phyloP scores from a whole-genome alignment of 2,329 filamentous ascomycete genomes.

The Hypoxylon sp. region DNA sequence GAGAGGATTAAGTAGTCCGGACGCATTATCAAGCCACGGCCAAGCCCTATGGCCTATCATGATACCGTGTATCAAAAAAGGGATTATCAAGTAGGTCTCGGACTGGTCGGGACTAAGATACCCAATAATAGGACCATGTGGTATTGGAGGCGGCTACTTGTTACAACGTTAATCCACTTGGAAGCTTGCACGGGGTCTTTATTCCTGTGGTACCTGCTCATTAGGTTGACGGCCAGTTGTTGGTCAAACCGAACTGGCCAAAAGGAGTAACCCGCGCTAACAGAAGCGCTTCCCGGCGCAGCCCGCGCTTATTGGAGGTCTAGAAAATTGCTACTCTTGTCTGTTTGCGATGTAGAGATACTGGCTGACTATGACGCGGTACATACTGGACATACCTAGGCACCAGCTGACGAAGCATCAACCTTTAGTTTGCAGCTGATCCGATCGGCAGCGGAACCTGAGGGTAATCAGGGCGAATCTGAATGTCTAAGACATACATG shows the following conservation, averaged over 20 bases:
- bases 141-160: constrained; percentile 33
- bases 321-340: constrained; percentile 24
- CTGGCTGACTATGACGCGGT: not conserved
- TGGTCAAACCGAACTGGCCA: constrained; percentile 21
- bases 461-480: constrained; percentile 32
- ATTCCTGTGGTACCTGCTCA: constrained; percentile 12
- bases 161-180: constrained; percentile 35
- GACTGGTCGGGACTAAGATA: constrained; percentile 26
- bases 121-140: constrained; percentile 19
- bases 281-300: constrained; percentile 38
- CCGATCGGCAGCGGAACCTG: constrained; percentile 20
- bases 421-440: constrained; percentile 17
- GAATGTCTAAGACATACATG: constrained; percentile 48
- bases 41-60: constrained; percentile 8
- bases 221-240: constrained; percentile 23
- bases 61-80: constrained; percentile 16
- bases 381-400: not conserved
- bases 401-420: constrained; percentile 14
- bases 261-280: constrained; percentile 39
- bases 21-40: constrained; percentile 4
- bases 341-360: constrained; percentile 19
- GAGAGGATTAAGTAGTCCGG: constrained; percentile 23
- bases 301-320: constrained; percentile 44
- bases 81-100: constrained; percentile 20
- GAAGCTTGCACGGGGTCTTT: constrained; percentile 25